Conservation (phyloP, 108 stramenopile species). For the Pelagomonas calceolata region DNA sequence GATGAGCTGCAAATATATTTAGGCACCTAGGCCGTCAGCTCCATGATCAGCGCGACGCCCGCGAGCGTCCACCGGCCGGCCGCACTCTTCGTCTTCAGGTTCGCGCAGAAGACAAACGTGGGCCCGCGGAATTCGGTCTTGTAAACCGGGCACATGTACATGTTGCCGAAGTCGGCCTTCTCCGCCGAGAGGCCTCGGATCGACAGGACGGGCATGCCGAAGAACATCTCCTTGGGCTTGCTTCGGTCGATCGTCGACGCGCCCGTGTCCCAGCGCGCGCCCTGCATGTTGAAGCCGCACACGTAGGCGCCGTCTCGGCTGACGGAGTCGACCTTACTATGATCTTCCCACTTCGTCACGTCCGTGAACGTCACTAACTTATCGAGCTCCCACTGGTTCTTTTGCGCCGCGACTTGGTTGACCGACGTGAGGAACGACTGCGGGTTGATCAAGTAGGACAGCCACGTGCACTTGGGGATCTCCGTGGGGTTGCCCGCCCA, state of each 20-base stretch:
- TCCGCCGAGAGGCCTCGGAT: slow-evolving; percentile 66
- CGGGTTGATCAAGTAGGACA: slow-evolving; percentile 68
- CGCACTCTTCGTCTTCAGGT: slow-evolving; percentile 67
- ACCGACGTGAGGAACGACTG: slow-evolving; percentile 80
- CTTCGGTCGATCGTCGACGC: slow-evolving; percentile 48
- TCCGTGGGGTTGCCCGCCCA: slow-evolving; percentile 71
- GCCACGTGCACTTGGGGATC: slow-evolving; percentile 75
- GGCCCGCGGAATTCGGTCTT: slow-evolving; percentile 69
- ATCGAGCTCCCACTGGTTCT: slow-evolving; percentile 67
- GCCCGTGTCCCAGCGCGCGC: slow-evolving; percentile 65
- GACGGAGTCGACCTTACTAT: slow-evolving; percentile 56
- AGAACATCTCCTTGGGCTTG: slow-evolving; percentile 80
- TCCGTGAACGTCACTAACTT: slow-evolving; percentile 72
- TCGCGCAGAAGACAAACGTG: slow-evolving; percentile 64
- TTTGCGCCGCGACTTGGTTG: slow-evolving; percentile 74
- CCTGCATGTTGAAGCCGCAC: slow-evolving; percentile 59
- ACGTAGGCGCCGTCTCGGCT: slow-evolving; percentile 73
- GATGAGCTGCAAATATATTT: too few relatives aligned
- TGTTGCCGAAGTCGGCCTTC: slow-evolving; percentile 51
- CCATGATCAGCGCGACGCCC: slow-evolving; percentile 63
- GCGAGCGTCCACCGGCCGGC: slow-evolving; percentile 65
- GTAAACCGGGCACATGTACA: slow-evolving; percentile 67
- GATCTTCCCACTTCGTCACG: slow-evolving; percentile 59
- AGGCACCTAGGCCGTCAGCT: slow-evolving; percentile 11
- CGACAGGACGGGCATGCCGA: slow-evolving; percentile 65